These are phyloP conservation scores for Kockiozyma suomiensis DNA, from an alignment of 805 yeast species.

Conservation along the genomic window DNA sequence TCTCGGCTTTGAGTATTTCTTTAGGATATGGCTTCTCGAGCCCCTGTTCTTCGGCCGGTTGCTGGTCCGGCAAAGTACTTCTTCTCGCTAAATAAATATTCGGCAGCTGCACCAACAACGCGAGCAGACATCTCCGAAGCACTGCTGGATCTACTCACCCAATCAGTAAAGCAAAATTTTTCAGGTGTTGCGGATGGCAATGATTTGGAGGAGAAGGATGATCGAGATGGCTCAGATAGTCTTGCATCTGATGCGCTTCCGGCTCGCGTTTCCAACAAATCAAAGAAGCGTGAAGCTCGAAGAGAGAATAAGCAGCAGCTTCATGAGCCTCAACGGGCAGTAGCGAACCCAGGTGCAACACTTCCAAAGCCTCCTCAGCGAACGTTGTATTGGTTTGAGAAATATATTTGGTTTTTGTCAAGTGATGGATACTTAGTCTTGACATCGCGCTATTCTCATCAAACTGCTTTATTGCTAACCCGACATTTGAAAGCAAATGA, in stretches of 20 bases:
- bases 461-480: slow-evolving; percentile 77
- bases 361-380: background rate
- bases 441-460: slow-evolving; percentile 81
- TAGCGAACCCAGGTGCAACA: background rate
- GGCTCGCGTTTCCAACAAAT: slow-evolving; percentile 11
- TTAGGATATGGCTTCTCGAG: slow-evolving; percentile 4
- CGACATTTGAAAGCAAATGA: slow-evolving; percentile 77
- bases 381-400: slow-evolving; percentile 86
- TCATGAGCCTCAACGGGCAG: background rate
- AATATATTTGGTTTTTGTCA: slow-evolving; percentile 91
- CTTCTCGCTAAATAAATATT: background rate
- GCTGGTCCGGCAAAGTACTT: slow-evolving; percentile 20
- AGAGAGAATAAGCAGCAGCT: slow-evolving; percentile 21
- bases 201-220: background rate
- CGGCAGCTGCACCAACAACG: slow-evolving; percentile 22
- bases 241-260: background rate
- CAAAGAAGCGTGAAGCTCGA: slow-evolving; percentile 24
- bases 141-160: slow-evolving; percentile 22
- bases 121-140: slow-evolving; percentile 31
- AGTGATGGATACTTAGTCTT: slow-evolving; percentile 84
- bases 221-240: background rate
- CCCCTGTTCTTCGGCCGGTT: slow-evolving; percentile 5
- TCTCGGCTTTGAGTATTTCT: no score
- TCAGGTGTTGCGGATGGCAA: background rate
- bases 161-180: slow-evolving; percentile 6